Base-by-base conservation (phyloP, 352 stramenopile species). In the Phytopythium montanum region DNA sequence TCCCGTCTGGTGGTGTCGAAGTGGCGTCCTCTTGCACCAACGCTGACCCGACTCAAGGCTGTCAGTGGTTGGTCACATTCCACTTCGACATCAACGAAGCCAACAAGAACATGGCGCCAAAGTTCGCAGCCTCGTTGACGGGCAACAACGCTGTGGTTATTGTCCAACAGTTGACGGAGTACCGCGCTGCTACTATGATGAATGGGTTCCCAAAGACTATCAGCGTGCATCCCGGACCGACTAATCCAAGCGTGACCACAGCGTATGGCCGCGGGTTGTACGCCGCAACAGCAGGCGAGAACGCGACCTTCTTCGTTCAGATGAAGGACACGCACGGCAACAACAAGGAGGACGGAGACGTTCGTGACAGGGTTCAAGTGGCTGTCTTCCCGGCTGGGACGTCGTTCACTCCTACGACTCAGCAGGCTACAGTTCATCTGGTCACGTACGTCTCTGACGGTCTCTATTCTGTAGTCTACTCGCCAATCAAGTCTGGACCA, bases 311-410 rank as follows among this genome's bases (percentile, higher is more conserved):
- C 56, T 85, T 74, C 21, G 73, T 94, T 12, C 86, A 95, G 34
- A 77, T 89, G 59, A 94, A 94, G 46, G 86, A 94, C 53, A 94
- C 82, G 0, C 81, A 92, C 41, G 86, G 86, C 18, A 94, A 94
- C 65, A 82, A 95, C 59, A 69, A 70, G 26, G 77, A 92, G 36
- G 72, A 84, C 44, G 66, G 33, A 1, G 59, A 76, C 46, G 46
- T 53, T 2, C 59, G 62, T 19, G 61, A 81, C 12, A 50, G 62
- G 7, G 45, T 86, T 26, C 68, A 75, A 14, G 72, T 88, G 8
- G 53, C 73, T 5, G 62, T 93, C 21, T 87, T 91, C 34, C 85
- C 83, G 0, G 60, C 69, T 3, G 64, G 44, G 4, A 68, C 69
- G 4, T 44, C 62, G 5, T 84, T 75, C n/a, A 25, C 58, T 13